Percentiles rank a stretch among this genome's conserved stretches.
phyloP scores from a whole-genome alignment of 441 rosid species.

The Flueggea neowawraea region DNA sequence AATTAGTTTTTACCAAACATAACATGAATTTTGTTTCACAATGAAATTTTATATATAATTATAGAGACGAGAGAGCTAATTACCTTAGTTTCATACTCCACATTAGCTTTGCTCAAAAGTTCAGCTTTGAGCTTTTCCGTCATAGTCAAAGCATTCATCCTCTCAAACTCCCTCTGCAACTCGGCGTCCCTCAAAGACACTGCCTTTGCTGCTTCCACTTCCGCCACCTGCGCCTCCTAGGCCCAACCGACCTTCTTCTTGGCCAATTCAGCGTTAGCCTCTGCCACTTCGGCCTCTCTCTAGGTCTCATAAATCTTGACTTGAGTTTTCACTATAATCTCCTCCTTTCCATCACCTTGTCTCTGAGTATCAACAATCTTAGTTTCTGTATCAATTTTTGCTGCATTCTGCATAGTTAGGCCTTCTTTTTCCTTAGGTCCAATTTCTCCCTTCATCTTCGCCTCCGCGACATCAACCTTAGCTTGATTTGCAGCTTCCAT shows the following conservation, averaged over 20 bases:
- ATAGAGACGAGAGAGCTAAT: neutral
- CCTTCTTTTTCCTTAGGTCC: conserved; percentile 46
- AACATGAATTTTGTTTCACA: too few relatives aligned
- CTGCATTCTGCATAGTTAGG: conserved; percentile 59
- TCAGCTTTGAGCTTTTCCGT: conserved; percentile 71
- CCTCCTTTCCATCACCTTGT: conserved; percentile 54
- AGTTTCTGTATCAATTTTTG: conserved; percentile 59
- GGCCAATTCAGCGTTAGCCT: conserved; percentile 61
- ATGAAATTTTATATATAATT: too few relatives aligned
- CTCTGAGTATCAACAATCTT: conserved; percentile 48
- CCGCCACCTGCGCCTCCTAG: conserved; percentile 46
- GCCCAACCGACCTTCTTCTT: too few relatives aligned
- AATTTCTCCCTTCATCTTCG: conserved; percentile 60
- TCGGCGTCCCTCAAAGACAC: conserved; percentile 58
- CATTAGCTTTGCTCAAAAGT: conserved; percentile 59
- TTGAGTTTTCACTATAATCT: conserved; percentile 52
- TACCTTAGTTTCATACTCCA: conserved; percentile 67
- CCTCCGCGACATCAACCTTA: conserved; percentile 55
- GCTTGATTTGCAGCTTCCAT: conserved; percentile 79
- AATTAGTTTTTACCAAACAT: neutral
- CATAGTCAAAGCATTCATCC: conserved; percentile 52
- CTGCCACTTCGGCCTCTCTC: conserved; percentile 54
- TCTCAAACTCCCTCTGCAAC: conserved; percentile 58
- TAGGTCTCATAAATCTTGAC: conserved; percentile 60
- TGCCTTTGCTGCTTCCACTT: conserved; percentile 52